These are phyloP conservation scores for Penicillium sp. DNA, from an alignment of 2,329 filamentous ascomycete species.

Conservation along the genomic window DNA sequence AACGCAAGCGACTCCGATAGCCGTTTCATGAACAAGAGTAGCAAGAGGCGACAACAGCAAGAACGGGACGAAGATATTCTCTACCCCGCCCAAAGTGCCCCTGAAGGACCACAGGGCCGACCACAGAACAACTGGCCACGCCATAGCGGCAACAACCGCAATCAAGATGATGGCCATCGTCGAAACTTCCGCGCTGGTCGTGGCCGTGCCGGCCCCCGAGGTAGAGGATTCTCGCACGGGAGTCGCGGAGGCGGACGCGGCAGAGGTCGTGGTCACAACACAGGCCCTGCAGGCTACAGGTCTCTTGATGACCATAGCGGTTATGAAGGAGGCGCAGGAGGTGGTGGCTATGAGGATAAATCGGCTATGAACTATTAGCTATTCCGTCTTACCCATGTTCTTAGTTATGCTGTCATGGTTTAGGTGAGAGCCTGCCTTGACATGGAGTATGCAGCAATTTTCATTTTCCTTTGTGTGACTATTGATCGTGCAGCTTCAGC, in stretches of 20 bases:
- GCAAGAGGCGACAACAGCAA: conserved; percentile 64
- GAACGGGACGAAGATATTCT: conserved; percentile 59
- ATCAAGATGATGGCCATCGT: conserved; percentile 51
- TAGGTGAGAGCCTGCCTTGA: neutral
- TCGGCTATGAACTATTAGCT: conserved; percentile 47
- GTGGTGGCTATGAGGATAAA: conserved; percentile 32
- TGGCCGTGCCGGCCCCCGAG: conserved; percentile 45
- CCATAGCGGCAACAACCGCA: conserved; percentile 34
- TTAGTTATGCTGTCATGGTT: neutral
- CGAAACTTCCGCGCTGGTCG: conserved; percentile 38
- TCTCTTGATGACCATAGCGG: conserved; percentile 66
- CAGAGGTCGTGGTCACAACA: conserved; percentile 55
- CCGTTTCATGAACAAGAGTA: conserved; percentile 63
- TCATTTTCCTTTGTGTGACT: neutral
- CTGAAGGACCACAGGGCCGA: conserved; percentile 30
- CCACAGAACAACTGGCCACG: conserved; percentile 35
- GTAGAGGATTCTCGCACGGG: conserved; percentile 40
- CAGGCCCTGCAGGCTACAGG: conserved; percentile 62
- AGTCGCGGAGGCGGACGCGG: conserved; percentile 49
- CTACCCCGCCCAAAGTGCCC: conserved; percentile 33
- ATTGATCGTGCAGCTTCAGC: neutral
- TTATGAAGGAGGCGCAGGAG: conserved; percentile 13
- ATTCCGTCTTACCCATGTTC: neutral
- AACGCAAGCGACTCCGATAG: conserved; percentile 68
- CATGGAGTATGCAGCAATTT: neutral